Base-by-base conservation (phyloP, 148 eudicot genomes). In the Nepenthes gracilis region DNA sequence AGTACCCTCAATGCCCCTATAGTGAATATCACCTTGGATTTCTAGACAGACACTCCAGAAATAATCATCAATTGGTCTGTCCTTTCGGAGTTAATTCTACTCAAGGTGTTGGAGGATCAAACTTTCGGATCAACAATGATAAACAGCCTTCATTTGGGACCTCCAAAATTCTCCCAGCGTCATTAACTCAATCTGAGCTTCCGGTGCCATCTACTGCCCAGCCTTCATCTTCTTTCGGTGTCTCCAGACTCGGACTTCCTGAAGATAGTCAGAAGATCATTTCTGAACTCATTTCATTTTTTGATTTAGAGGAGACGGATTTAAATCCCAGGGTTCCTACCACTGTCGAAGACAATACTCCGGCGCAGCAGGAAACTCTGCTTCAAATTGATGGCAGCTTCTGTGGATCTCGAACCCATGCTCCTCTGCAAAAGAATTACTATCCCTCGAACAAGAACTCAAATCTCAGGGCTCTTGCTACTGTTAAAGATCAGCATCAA, bases 31-130 rank as follows among this genome's bases (percentile, higher is more conserved):
- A 72, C 9, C 70, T 74, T 49, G 83, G 79, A 12, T 82, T 82
- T 51, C 61, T 57, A 10, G 83, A 82, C 61, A 67, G 87, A 67
- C 65, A 67, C 60, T 76, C 77, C 0, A 72, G 87, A 55, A 74
- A 79, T 67, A 79, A 79, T 67, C 87, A 82, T 52, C 78, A 79
- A 63, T 7, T 76, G 52, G 72, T 14, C 68, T 82, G 87, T 62
- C 79, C 70, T 1, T 77, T 43, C 60, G 64, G 72, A 56, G 63
- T 36, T 55, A 54, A 47, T 55, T 52, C 73, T n/a, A 34, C 69
- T 62, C 74, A 48, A 13, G 72, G 70, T 37, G 23, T 64, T 43
- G 63, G 53, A 61, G 68, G 68, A 23, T 48, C 70, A 43, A 65
- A 60, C 65, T 69, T 70, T 23, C 65, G 10, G 2, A 32, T 43